phyloP scores from a whole-genome alignment of 73 alveolate genomes.

The Durusdinium trenchii region DNA sequence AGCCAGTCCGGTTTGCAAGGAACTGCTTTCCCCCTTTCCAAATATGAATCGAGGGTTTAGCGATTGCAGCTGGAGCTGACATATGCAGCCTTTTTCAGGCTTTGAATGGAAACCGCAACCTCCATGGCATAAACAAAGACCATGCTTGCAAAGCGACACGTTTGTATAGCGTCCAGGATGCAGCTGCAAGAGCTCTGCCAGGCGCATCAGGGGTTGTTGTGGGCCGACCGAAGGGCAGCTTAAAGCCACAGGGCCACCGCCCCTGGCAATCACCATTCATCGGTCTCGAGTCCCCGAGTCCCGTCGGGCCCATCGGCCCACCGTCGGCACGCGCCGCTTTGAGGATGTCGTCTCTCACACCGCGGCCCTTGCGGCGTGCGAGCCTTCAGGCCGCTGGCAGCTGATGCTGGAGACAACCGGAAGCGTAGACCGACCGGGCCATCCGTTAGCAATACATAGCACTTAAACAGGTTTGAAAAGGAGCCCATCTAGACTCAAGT shows the following conservation, averaged over 20 bases:
- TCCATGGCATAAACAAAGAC: not conserved
- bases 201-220: conserved; percentile 13
- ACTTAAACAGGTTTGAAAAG: too few relatives aligned
- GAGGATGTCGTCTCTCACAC: conserved; percentile 72
- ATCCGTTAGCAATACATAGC: too few relatives aligned
- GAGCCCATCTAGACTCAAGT: too few relatives aligned
- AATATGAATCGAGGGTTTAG: too few relatives aligned
- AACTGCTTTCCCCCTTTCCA: too few relatives aligned
- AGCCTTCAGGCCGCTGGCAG: conserved; percentile 84
- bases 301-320: not conserved
- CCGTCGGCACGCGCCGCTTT: not conserved
- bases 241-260: not conserved
- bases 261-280: too few relatives aligned
- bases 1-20: too few relatives aligned
- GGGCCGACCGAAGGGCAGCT: not conserved
- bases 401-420: conserved; percentile 65
- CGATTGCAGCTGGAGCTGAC: too few relatives aligned
- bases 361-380: conserved; percentile 52
- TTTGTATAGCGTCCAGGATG: conserved; percentile 71
- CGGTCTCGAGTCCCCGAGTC: not conserved
- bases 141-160: not conserved
- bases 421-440: not conserved
- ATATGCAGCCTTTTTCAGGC: too few relatives aligned
- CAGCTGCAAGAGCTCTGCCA: conserved; percentile 50
- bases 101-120: too few relatives aligned